Percentiles rank a stretch among this genome's conserved stretches.
Evolutionary conservation across 2,329 filamentous ascomycete genomes (phyloP).

Genomic region (Sordariomycetes sp.): DNA sequence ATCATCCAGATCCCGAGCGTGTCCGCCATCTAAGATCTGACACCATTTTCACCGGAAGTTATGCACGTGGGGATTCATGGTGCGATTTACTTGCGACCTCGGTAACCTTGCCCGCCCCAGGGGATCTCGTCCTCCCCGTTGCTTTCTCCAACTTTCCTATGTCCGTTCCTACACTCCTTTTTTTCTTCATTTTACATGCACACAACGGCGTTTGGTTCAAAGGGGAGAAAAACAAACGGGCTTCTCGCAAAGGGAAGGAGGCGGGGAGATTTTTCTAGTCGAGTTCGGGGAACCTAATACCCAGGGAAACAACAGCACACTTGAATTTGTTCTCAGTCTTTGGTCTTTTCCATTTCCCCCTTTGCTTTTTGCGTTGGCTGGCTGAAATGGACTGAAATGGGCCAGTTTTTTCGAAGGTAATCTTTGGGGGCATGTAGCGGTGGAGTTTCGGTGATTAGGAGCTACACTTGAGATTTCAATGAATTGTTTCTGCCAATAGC

Average conservation of each 20-base stretch:
- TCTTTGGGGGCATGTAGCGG: background rate
- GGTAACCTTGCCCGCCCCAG: background rate
- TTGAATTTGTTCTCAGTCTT: too few relatives aligned
- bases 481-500: background rate
- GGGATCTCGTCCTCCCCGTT: background rate
- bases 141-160: background rate
- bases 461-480: background rate
- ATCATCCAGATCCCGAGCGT: constrained; percentile 19
- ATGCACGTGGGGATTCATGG: background rate
- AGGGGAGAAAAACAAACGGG: background rate
- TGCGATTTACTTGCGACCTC: background rate
- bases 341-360: background rate
- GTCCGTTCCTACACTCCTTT: background rate
- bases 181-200: background rate
- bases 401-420: background rate
- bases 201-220: background rate
- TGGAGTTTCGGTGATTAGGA: background rate
- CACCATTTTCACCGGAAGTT: background rate
- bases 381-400: background rate
- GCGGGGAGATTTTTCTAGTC: background rate
- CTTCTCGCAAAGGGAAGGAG: background rate
- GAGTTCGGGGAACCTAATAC: constrained; percentile 1
- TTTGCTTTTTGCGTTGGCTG: background rate
- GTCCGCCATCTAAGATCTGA: background rate
- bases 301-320: background rate